Evolutionary conservation across 75 land plant species (phyloP).

Genomic region (Cupressus sempervirens): DNA sequence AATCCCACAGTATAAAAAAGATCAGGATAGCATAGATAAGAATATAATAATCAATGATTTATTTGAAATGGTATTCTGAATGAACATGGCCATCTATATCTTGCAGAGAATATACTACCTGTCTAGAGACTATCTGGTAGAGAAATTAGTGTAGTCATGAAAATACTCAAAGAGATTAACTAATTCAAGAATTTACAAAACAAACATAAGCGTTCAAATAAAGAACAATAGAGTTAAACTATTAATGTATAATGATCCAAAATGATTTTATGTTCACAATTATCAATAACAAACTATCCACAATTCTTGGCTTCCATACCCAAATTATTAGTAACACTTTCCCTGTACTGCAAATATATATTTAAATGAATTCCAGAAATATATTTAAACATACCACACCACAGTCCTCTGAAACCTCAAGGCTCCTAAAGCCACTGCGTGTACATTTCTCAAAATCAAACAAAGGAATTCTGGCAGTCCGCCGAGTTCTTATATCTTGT

Average conservation of each 20-base stretch:
- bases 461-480: conserved; percentile 69
- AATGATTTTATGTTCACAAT: neutral
- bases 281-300: neutral
- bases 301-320: neutral
- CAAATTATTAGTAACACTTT: neutral
- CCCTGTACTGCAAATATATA: neutral
- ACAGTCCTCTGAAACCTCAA: conserved; percentile 94
- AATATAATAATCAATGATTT: neutral
- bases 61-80: neutral
- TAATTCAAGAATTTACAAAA: neutral
- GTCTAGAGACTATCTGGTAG: no score
- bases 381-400: conserved; percentile 69
- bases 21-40: neutral
- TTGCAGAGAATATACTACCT: no score
- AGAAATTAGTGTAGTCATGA: neutral
- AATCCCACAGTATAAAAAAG: neutral
- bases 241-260: neutral
- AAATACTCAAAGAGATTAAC: neutral
- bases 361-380: neutral
- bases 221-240: neutral
- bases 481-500: conserved; percentile 58
- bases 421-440: conserved; percentile 75
- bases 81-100: neutral
- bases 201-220: neutral
- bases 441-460: conserved; percentile 91